phyloP scores from a whole-genome alignment of 2,329 filamentous ascomycete genomes.

The Cladophialophora psammophila region DNA sequence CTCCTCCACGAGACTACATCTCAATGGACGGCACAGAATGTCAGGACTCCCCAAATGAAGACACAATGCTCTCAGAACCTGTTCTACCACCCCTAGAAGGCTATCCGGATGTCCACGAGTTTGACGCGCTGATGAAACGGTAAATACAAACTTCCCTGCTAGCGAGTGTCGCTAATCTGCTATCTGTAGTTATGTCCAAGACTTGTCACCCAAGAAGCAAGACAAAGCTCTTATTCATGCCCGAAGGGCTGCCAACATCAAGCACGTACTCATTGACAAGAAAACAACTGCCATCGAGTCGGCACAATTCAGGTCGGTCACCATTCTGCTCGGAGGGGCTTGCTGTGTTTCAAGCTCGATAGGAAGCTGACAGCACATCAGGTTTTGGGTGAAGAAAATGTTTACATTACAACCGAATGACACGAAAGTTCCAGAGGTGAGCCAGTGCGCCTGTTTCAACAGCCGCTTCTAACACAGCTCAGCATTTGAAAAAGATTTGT shows the following conservation, averaged over 20 bases:
- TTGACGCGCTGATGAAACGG: constrained; percentile 56
- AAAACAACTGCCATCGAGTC: constrained; percentile 60
- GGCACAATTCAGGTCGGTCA: constrained; percentile 56
- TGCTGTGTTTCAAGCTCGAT: background rate
- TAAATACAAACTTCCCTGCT: constrained; percentile 35
- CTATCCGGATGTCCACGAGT: constrained; percentile 55
- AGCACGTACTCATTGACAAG: constrained; percentile 55
- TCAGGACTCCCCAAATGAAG: constrained; percentile 54
- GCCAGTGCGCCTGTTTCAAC: constrained; percentile 28
- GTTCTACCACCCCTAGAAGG: constrained; percentile 53
- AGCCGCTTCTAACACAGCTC: constrained; percentile 8
- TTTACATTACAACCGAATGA: constrained; percentile 56
- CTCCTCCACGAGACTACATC: constrained; percentile 46
- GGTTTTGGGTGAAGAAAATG: constrained; percentile 63
- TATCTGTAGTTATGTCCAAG: constrained; percentile 54
- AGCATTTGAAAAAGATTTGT: constrained; percentile 53
- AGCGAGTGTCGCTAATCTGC: background rate
- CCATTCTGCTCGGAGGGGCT: background rate
- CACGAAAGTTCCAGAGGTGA: constrained; percentile 48
- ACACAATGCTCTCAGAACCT: constrained; percentile 54
- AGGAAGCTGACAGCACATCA: constrained; percentile 35
- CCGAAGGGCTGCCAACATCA: constrained; percentile 56
- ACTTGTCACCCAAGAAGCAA: constrained; percentile 59
- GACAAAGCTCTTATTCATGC: constrained; percentile 61
- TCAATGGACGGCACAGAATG: constrained; percentile 51